These are phyloP conservation scores for Aureobasidium pullulans DNA, from an alignment of 2,329 filamentous ascomycete species.

Conservation along the genomic window DNA sequence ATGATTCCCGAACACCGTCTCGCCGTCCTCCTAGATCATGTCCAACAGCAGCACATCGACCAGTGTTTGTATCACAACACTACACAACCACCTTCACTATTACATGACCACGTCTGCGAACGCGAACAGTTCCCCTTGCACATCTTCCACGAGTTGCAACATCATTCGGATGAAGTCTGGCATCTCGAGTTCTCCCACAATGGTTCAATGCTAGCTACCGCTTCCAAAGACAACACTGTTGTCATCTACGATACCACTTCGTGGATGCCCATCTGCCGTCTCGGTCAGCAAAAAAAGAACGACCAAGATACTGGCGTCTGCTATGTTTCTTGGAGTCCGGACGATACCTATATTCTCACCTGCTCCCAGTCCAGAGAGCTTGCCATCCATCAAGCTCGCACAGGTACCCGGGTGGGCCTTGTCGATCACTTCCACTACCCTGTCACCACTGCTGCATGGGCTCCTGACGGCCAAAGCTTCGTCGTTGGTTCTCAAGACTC, in stretches of 20 bases:
- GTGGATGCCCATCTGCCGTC: conserved; percentile 56
- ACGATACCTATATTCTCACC: conserved; percentile 77
- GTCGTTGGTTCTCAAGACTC: conserved; percentile 71
- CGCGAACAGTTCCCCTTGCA: conserved; percentile 70
- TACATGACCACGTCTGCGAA: conserved; percentile 81
- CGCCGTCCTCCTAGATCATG: conserved; percentile 69
- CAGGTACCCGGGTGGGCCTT: conserved; percentile 54
- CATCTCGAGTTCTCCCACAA: conserved; percentile 85
- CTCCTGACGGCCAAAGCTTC: conserved; percentile 67
- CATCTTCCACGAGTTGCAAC: conserved; percentile 60
- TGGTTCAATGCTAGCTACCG: conserved; percentile 72
- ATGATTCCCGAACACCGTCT: conserved; percentile 94
- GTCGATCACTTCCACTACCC: conserved; percentile 71
- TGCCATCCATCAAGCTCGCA: conserved; percentile 29
- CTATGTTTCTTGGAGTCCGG: conserved; percentile 84
- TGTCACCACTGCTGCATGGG: conserved; percentile 86
- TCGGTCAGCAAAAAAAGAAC: conserved; percentile 39
- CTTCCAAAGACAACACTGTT: conserved; percentile 66
- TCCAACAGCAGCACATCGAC: conserved; percentile 76
- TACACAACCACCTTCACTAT: conserved; percentile 69
- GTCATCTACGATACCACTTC: conserved; percentile 73
- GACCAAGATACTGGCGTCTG: conserved; percentile 59
- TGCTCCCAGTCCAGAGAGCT: conserved; percentile 48
- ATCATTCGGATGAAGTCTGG: conserved; percentile 82
- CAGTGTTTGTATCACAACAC: conserved; percentile 87